phyloP scores from a whole-genome alignment of 2,329 filamentous ascomycete genomes.

The Pezicula carpinea region DNA sequence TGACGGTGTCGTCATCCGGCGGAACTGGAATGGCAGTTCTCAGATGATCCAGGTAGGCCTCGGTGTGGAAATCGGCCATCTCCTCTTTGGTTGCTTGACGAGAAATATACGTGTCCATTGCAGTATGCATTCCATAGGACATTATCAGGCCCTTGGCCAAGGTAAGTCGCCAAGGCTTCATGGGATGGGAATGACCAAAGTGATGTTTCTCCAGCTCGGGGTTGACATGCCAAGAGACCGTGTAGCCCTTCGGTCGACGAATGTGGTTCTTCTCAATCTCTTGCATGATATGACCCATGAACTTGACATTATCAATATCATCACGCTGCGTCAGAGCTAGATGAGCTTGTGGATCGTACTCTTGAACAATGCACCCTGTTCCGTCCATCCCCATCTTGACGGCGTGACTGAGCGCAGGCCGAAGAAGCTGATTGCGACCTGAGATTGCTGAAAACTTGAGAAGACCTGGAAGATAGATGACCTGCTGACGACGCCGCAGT shows the following conservation, averaged over 20 bases:
- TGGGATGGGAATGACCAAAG: slow-evolving; percentile 93
- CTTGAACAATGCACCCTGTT: slow-evolving; percentile 25
- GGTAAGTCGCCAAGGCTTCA: slow-evolving; percentile 98
- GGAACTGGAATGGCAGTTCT: slow-evolving; percentile 63
- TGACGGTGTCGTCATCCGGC: slow-evolving; percentile 58
- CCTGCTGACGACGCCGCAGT: too few species aligned
- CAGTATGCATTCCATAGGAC: slow-evolving; percentile 91
- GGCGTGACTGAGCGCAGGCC: background rate
- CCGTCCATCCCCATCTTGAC: slow-evolving; percentile 21
- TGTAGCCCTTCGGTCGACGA: slow-evolving; percentile 76
- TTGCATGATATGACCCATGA: slow-evolving; percentile 20
- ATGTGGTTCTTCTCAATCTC: slow-evolving; percentile 58
- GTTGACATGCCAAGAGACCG: slow-evolving; percentile 93
- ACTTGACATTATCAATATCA: slow-evolving; percentile 21
- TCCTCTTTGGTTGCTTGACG: slow-evolving; percentile 84
- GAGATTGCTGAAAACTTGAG: too few species aligned
- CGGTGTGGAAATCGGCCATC: slow-evolving; percentile 78
- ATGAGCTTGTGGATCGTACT: slow-evolving; percentile 17
- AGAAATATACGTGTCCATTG: slow-evolving; percentile 91
- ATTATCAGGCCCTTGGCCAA: slow-evolving; percentile 93
- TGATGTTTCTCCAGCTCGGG: slow-evolving; percentile 94
- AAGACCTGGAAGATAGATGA: too few species aligned
- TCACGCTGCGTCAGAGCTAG: slow-evolving; percentile 23
- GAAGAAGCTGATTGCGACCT: too few species aligned
- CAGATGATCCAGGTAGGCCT: slow-evolving; percentile 88